Evolutionary conservation across 2,329 filamentous ascomycete species (phyloP).

Genomic region (Penicillium brasilianum): DNA sequence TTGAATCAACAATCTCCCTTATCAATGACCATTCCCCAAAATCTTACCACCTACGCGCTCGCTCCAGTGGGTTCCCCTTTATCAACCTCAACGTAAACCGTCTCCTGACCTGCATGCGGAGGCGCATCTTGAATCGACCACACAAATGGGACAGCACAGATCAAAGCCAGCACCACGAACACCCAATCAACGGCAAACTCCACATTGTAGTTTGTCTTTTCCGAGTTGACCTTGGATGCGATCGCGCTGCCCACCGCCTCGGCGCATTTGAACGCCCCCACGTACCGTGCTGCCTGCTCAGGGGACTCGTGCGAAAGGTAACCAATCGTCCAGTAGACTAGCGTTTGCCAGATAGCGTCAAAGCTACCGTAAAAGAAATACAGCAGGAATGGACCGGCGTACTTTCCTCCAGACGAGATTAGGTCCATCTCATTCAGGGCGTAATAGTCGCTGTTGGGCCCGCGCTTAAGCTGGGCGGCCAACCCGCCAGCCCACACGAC

Average conservation of each 20-base stretch:
- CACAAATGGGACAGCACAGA: neutral
- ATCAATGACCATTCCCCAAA: neutral
- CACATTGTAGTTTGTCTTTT: conserved; percentile 14
- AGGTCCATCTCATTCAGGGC: conserved; percentile 8
- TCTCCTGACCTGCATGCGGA: neutral
- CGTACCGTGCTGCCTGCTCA: conserved; percentile 15
- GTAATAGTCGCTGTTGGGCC: conserved; percentile 9
- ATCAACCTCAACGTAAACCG: neutral
- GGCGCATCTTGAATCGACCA: neutral
- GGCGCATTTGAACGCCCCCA: conserved; percentile 13
- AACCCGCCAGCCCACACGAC: neutral
- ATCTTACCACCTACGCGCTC: neutral
- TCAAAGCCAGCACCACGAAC: neutral
- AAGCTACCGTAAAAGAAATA: conserved; percentile 15
- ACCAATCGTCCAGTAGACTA: conserved; percentile 15
- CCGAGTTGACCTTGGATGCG: conserved; percentile 15
- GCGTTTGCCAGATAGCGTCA: conserved; percentile 15
- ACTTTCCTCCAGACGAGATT: conserved; percentile 7
- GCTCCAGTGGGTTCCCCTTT: neutral
- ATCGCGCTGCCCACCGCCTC: conserved; percentile 14
- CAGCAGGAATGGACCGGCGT: conserved; percentile 8
- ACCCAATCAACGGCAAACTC: conserved; percentile 9
- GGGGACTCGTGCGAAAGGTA: conserved; percentile 11
- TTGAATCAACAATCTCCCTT: neutral
- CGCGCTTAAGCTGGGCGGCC: conserved; percentile 6